These are phyloP conservation scores for Metarhizium humberi DNA, from an alignment of 2,329 filamentous ascomycete species.

Conservation along the genomic window DNA sequence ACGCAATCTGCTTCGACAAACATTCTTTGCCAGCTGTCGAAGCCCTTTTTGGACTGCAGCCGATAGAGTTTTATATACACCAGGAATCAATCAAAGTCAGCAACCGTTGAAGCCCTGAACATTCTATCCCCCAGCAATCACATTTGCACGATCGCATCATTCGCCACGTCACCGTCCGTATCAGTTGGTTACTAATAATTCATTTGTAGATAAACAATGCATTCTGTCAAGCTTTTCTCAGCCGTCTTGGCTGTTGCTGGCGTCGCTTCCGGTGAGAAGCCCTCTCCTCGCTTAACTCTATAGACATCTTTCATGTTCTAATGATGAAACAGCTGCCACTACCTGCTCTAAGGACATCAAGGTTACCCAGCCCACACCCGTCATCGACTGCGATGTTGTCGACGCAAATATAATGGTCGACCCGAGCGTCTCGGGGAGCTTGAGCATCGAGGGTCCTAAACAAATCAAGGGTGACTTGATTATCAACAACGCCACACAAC, in stretches of 20 bases:
- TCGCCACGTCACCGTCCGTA: not conserved
- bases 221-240: constrained; percentile 33
- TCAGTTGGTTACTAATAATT: constrained; percentile 9
- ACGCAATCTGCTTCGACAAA: constrained; percentile 8
- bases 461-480: constrained; percentile 49
- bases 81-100: constrained; percentile 11
- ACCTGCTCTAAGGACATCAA: constrained; percentile 45
- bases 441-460: constrained; percentile 53
- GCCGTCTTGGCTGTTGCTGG: constrained; percentile 33
- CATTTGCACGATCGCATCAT: not conserved
- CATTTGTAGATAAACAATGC: constrained; percentile 32
- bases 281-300: not conserved
- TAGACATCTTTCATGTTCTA: too few species aligned
- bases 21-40: constrained; percentile 12
- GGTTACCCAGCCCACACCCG: constrained; percentile 52
- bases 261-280: constrained; percentile 32
- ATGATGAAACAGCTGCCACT: constrained; percentile 16
- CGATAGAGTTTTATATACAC: constrained; percentile 10
- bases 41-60: constrained; percentile 13
- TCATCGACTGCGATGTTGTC: constrained; percentile 59
- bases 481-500: constrained; percentile 46
- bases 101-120: not conserved
- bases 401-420: constrained; percentile 60
- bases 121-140: not conserved
- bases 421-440: constrained; percentile 40